phyloP scores from a whole-genome alignment of 164 flowering plant species.

The Stephania japonica region DNA sequence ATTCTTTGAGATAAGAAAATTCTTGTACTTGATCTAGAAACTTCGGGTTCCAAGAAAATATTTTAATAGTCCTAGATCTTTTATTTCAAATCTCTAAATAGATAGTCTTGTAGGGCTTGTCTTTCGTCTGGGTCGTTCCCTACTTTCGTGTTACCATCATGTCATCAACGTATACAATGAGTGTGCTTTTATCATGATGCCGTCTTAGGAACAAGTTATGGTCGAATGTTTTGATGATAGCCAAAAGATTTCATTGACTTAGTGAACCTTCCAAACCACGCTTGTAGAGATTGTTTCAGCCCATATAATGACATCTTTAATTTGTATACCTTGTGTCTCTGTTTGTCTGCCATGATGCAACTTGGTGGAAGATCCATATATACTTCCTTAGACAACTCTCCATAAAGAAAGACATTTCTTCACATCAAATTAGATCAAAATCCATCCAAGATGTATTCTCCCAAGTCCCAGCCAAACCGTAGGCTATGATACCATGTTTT shows the following conservation, averaged over 20 bases:
- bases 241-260: neutral
- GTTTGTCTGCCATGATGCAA: neutral
- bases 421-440: no score
- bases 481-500: no score
- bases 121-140: neutral
- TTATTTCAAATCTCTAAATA: neutral
- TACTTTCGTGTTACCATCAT: neutral
- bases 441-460: no score
- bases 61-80: neutral
- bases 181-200: neutral
- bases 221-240: neutral
- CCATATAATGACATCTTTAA: neutral
- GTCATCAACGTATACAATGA: slow-evolving; percentile 6
- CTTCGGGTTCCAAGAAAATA: no score
- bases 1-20: no score
- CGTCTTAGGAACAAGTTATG: neutral
- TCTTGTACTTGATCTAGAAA: no score
- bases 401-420: neutral
- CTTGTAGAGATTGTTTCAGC: neutral
- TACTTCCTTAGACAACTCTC: neutral
- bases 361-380: neutral
- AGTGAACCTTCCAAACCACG: slow-evolving; percentile 3
- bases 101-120: neutral
- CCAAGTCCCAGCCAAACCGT: no score
- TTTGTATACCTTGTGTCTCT: neutral